These are phyloP conservation scores for Diplocarpon mali DNA, from an alignment of 2,329 filamentous ascomycete genomes.

Conservation along the genomic window DNA sequence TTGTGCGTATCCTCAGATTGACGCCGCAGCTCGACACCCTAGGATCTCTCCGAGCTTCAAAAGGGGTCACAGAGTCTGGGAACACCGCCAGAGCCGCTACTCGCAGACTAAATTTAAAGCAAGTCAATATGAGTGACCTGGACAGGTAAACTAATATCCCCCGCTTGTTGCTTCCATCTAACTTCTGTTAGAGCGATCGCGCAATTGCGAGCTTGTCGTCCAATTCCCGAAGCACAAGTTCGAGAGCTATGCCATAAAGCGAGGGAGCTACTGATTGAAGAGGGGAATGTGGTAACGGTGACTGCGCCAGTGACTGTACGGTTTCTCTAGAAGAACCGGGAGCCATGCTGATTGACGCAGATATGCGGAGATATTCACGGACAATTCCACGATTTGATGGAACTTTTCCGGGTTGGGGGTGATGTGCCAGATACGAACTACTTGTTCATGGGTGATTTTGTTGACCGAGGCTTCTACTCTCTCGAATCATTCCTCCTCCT, in stretches of 20 bases:
- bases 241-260: constrained; percentile 97
- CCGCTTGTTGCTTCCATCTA: neutral
- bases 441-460: constrained; percentile 96
- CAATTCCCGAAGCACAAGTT: constrained; percentile 91
- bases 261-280: constrained; percentile 88
- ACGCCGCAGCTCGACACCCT: constrained; percentile 16
- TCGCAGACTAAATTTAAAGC: neutral
- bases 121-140: constrained; percentile 72
- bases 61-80: no score
- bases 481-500: constrained; percentile 94
- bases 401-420: constrained; percentile 85
- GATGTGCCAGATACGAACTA: constrained; percentile 95
- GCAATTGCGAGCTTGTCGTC: constrained; percentile 88
- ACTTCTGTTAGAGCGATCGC: constrained; percentile 66
- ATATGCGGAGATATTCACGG: constrained; percentile 97
- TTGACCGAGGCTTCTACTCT: constrained; percentile 96
- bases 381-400: constrained; percentile 95
- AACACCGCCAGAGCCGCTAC: neutral
- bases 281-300: constrained; percentile 93
- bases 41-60: constrained; percentile 3
- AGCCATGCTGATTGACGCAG: constrained; percentile 30
- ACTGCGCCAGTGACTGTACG: constrained; percentile 83
- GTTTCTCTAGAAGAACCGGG: neutral
- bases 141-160: constrained; percentile 56
- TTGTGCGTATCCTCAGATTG: neutral